Conservation (phyloP, 2,329 filamentous ascomycete species). For the Ophiocordyceps polyrhachis-furcata region DNA sequence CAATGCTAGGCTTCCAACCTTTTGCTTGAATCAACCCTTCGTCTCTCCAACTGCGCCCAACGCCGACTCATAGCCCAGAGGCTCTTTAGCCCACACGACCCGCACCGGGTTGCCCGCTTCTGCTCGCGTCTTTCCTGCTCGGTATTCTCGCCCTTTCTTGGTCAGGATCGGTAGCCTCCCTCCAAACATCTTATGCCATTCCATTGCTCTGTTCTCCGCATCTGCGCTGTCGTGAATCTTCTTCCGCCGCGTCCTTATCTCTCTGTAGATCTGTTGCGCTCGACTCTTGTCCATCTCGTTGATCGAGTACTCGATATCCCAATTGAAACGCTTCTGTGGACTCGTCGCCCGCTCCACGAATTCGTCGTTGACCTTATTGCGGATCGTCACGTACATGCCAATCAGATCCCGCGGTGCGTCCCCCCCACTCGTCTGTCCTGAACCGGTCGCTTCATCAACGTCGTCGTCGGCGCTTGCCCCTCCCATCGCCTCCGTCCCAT, state of each 20-base stretch:
- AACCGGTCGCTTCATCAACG: neutral
- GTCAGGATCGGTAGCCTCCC: constrained; percentile 23
- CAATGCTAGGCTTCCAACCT: neutral
- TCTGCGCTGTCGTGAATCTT: constrained; percentile 21
- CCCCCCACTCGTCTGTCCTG: neutral
- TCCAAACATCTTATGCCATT: constrained; percentile 28
- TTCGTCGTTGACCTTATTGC: constrained; percentile 51
- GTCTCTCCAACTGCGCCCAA: neutral
- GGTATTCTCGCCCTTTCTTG: constrained; percentile 36
- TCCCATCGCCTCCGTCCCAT: neutral
- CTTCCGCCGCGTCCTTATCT: constrained; percentile 36
- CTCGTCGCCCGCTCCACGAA: constrained; percentile 40
- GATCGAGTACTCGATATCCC: constrained; percentile 65
- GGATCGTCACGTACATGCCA: constrained; percentile 52
- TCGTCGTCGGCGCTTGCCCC: neutral
- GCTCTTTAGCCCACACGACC: constrained; percentile 24
- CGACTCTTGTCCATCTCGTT: constrained; percentile 33
- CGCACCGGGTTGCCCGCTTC: constrained; percentile 28
- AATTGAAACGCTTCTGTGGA: constrained; percentile 26
- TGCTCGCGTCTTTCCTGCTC: constrained; percentile 31
- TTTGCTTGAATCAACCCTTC: neutral
- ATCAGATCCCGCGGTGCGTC: constrained; percentile 25
- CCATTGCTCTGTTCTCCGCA: constrained; percentile 19
- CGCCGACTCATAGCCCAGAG: constrained; percentile 4
- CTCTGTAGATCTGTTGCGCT: constrained; percentile 33